Conservation (phyloP, 2,329 filamentous ascomycete species). For the Calonectria honghensis region DNA sequence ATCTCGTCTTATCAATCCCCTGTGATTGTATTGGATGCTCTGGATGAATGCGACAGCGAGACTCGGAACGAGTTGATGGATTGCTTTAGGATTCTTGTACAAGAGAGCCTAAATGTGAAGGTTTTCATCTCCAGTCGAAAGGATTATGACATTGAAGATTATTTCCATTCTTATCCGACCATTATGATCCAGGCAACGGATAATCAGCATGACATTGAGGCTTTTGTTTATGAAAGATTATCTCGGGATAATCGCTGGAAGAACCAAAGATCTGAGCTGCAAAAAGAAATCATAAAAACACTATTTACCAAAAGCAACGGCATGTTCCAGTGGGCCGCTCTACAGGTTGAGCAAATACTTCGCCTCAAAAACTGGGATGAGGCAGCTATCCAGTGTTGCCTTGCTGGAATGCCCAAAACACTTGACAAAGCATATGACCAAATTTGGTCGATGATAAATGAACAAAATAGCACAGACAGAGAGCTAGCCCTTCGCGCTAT, state of each 20-base stretch:
- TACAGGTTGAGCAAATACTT: constrained; percentile 11
- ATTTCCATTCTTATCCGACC: not conserved
- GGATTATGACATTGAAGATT: not conserved
- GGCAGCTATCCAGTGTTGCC: not conserved
- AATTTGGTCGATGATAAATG: not conserved
- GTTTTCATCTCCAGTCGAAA: not conserved
- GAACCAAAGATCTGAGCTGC: not conserved
- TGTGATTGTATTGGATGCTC: constrained; percentile 2
- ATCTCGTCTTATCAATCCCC: not conserved
- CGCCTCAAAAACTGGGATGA: not conserved
- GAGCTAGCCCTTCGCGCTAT: not conserved
- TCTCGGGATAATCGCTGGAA: not conserved
- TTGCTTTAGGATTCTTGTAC: not conserved
- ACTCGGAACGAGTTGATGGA: not conserved
- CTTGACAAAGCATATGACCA: not conserved
- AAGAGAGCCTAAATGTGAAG: not conserved
- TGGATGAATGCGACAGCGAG: not conserved
- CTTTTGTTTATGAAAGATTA: not conserved
- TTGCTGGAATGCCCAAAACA: not conserved
- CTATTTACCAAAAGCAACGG: constrained; percentile 15
- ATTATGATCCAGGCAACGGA: not conserved
- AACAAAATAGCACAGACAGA: not conserved
- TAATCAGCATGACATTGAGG: not conserved
- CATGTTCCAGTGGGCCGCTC: constrained; percentile 41
- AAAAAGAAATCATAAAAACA: not conserved